Evolutionary conservation across 2,329 filamentous ascomycete species (phyloP).

Genomic region (Aspergillus piperis): DNA sequence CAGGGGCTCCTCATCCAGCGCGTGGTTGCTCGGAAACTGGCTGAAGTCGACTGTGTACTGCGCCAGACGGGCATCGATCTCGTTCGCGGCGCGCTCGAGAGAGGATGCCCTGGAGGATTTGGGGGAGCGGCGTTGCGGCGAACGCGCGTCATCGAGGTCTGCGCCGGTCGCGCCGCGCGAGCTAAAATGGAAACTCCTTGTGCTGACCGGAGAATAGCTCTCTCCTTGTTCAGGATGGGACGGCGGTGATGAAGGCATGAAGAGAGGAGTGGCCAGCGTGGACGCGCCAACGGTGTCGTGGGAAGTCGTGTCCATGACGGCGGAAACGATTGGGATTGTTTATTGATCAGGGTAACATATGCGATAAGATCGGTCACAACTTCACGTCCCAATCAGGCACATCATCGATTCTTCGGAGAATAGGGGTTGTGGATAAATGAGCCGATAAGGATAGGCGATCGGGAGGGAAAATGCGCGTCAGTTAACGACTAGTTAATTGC

Average conservation of each 20-base stretch:
- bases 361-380: conserved; percentile 2
- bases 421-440: neutral
- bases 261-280: conserved; percentile 39
- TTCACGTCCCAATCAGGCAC: neutral
- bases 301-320: conserved; percentile 42
- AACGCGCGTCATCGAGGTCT: conserved; percentile 14
- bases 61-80: conserved; percentile 43
- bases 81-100: conserved; percentile 30
- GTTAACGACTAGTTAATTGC: no score
- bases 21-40: conserved; percentile 35
- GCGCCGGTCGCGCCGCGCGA: conserved; percentile 1
- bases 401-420: neutral
- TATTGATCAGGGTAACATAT: neutral
- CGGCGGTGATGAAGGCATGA: conserved; percentile 41
- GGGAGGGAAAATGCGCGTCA: neutral
- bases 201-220: conserved; percentile 24
- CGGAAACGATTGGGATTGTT: neutral
- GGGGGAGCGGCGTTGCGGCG: conserved; percentile 14
- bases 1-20: conserved; percentile 26
- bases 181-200: conserved; percentile 24
- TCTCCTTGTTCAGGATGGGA: conserved; percentile 20
- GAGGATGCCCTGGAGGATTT: conserved; percentile 23
- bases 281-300: conserved; percentile 47
- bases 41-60: conserved; percentile 45
- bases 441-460: neutral